Evolutionary conservation across 2,329 filamentous ascomycete species (phyloP).

Genomic region (Pseudogymnoascus sp.): DNA sequence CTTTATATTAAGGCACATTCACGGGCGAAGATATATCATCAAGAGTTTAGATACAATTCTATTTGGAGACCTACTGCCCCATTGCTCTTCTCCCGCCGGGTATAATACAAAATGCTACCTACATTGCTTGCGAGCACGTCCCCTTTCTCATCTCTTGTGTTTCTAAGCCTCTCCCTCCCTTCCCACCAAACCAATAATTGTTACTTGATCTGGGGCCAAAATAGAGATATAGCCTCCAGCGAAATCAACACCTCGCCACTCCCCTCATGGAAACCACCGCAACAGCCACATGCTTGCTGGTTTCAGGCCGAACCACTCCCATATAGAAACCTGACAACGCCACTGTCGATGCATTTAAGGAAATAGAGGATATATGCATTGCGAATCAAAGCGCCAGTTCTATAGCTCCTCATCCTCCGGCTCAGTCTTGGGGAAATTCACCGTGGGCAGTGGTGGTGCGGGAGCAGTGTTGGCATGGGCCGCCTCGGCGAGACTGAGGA

Average conservation of each 20-base stretch:
- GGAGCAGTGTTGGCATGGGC: not conserved
- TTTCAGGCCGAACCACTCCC: not conserved
- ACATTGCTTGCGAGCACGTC: conserved; percentile 4
- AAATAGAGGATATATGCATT: not conserved
- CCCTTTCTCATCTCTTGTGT: not conserved
- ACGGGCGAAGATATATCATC: not conserved
- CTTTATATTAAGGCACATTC: not conserved
- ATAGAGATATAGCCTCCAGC: not conserved
- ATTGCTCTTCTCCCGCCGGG: not conserved
- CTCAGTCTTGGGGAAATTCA: not conserved
- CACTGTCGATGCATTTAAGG: not conserved
- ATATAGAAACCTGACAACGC: conserved; percentile 4
- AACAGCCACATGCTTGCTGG: not conserved
- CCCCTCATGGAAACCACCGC: not conserved
- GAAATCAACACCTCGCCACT: not conserved
- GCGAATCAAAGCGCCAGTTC: not conserved
- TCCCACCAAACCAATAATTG: not conserved
- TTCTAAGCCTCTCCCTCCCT: not conserved
- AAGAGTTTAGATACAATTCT: not conserved
- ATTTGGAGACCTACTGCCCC: not conserved
- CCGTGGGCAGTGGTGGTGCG: not conserved
- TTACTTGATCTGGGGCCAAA: not conserved
- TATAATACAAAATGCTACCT: conserved; percentile 10
- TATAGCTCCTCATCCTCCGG: not conserved
- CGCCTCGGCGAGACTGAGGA: conserved; percentile 3